Evolutionary conservation across 768 basidiomycete species (phyloP), one percentile per base, ranked within the genome.

Genomic region (Trametes cinnabarina): DNA sequence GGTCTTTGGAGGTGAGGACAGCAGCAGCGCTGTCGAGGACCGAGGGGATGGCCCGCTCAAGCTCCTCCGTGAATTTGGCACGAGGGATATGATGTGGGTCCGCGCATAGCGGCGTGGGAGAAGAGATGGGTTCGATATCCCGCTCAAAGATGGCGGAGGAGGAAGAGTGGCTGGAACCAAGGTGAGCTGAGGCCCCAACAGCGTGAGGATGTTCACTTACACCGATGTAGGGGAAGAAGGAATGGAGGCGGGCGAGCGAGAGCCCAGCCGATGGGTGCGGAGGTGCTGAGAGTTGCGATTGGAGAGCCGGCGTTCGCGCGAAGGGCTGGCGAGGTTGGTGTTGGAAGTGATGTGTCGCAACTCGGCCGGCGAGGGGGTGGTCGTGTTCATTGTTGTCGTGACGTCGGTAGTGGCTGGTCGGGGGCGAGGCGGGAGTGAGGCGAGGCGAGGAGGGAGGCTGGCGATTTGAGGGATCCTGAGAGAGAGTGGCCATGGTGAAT

Each of bases 71-170:
- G 32, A 78, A 77, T 69, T 88, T 88, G 19, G 85, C 82, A 39
- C 90, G 80, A 0, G 90, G 82, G 49, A 84, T 87, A 26, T 86
- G 82, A 68, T 91, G 90, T 0, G 90, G 89, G 66, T 90, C 86
- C 53, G 65, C 63, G 54, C 51, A 68, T 69, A 57, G 79, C 72
- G 22, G 72, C 71, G 47, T 72, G 69, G 63, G 77, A 55, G 72
- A 58, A 66, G 79, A 32, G 73, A 79, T 64, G 69, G 86, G 86
- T 63, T 94, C 92, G 62, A 95, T 92, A 69, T 95, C 92, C 34
- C 92, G 84, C 72, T 95, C 92, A 59, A 95, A 95, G 56, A 94
- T 95, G 35, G 92, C 92, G 0, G 91, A 93, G 0, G 90, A 90
- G 0, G 90, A 90, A 0, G 90, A 93, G 65, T 90, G 83, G 49